A percentile compares a stretch with the other conserved stretches of the same genome.
These are phyloP conservation scores for Lactarius sanguifluus DNA, from an alignment of 768 basidiomycete genomes.

Conservation along the genomic window DNA sequence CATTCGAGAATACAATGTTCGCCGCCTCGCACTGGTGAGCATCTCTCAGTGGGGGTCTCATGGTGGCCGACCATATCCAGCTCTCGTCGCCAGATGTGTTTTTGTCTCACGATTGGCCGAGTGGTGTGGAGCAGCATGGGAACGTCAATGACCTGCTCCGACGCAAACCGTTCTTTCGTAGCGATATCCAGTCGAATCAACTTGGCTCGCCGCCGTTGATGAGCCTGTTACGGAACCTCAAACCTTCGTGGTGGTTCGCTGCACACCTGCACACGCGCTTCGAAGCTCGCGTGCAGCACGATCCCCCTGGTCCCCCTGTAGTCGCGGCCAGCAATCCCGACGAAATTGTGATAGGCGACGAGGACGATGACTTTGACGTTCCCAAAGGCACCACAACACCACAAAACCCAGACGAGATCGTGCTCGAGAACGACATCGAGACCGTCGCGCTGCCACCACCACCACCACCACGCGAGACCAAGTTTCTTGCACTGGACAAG, in stretches of 20 bases:
- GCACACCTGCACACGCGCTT: conserved; percentile 90
- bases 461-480: conserved; percentile 48
- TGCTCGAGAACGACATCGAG: conserved; percentile 46
- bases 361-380: conserved; percentile 34
- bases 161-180: conserved; percentile 73
- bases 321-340: conserved; percentile 43
- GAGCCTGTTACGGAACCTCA: conserved; percentile 45
- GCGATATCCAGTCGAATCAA: conserved; percentile 62
- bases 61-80: conserved; percentile 35
- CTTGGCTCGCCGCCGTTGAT: conserved; percentile 82
- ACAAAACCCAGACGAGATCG: conserved; percentile 54
- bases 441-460: conserved; percentile 40
- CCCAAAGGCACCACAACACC: background rate
- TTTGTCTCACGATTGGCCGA: conserved; percentile 2
- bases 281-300: conserved; percentile 63
- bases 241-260: conserved; percentile 88
- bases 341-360: conserved; percentile 49
- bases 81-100: conserved; percentile 52
- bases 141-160: conserved; percentile 63
- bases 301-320: conserved; percentile 4
- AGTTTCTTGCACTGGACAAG: conserved; percentile 86
- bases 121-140: conserved; percentile 74
- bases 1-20: conserved; percentile 80
- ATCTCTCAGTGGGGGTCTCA: background rate
- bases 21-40: conserved; percentile 70